Conservation (phyloP, 441 rosid genomes). For the Erysimum cheiri region DNA sequence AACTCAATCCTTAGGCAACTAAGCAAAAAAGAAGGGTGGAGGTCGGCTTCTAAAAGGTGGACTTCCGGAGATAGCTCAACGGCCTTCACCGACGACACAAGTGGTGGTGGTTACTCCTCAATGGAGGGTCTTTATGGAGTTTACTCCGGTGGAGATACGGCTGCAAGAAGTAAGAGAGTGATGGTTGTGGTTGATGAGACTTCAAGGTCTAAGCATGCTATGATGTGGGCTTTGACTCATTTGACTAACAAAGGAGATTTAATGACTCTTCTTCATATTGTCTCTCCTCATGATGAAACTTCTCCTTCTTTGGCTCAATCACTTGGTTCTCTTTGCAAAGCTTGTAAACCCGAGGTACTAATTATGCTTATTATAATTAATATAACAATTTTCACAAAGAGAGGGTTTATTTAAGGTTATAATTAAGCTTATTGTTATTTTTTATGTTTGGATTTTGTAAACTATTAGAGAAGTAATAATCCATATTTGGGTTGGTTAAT, state of each 20-base stretch:
- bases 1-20: conserved; percentile 60
- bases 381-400: neutral
- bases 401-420: neutral
- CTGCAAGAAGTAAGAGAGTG: conserved; percentile 68
- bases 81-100: conserved; percentile 30
- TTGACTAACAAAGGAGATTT: conserved; percentile 76
- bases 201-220: conserved; percentile 80
- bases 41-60: conserved; percentile 65
- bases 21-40: conserved; percentile 63
- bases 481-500: neutral
- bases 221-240: conserved; percentile 98
- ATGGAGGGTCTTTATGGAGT: conserved; percentile 67
- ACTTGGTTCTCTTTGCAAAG: conserved; percentile 90
- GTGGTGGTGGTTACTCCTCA: conserved; percentile 46
- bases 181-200: conserved; percentile 87
- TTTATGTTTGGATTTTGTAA: neutral
- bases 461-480: conserved; percentile 6
- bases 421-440: neutral
- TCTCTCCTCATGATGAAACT: conserved; percentile 37
- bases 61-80: conserved; percentile 40
- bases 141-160: conserved; percentile 45
- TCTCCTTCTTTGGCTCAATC: conserved; percentile 64
- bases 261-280: conserved; percentile 79
- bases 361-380: neutral
- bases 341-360: conserved; percentile 87